phyloP scores from a whole-genome alignment of 2,329 filamentous ascomycete species.

The Aureobasidium subglaciale region DNA sequence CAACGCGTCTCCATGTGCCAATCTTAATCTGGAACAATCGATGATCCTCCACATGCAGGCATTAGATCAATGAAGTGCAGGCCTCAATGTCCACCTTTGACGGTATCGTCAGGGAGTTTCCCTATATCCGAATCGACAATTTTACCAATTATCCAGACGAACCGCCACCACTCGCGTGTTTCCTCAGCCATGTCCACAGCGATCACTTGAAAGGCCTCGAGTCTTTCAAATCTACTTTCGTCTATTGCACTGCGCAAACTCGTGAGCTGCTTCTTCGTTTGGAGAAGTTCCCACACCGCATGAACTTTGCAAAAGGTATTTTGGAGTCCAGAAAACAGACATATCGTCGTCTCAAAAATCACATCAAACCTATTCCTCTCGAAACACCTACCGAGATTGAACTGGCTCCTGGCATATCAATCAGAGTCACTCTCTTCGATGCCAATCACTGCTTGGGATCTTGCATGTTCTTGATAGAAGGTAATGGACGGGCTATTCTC shows the following conservation, averaged over 20 bases:
- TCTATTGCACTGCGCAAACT: slow-evolving; percentile 85
- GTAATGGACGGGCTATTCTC: slow-evolving; percentile 61
- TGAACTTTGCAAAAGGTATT: slow-evolving; percentile 73
- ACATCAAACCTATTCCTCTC: slow-evolving; percentile 73
- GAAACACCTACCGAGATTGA: slow-evolving; percentile 74
- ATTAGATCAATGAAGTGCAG: slow-evolving; percentile 2
- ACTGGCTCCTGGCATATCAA: slow-evolving; percentile 57
- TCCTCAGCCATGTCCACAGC: slow-evolving; percentile 87
- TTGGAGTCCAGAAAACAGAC: slow-evolving; percentile 66
- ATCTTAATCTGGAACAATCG: not conserved
- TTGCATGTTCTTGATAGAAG: slow-evolving; percentile 89
- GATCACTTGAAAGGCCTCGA: slow-evolving; percentile 82
- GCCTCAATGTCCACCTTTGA: slow-evolving; percentile 69
- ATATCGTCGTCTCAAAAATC: slow-evolving; percentile 66
- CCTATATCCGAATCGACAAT: slow-evolving; percentile 74
- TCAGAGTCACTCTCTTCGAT: slow-evolving; percentile 79
- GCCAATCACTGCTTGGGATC: slow-evolving; percentile 88
- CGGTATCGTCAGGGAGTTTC: slow-evolving; percentile 67
- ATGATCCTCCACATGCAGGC: slow-evolving; percentile 10
- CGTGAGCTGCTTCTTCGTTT: slow-evolving; percentile 70
- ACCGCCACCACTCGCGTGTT: slow-evolving; percentile 67
- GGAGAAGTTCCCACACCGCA: slow-evolving; percentile 69
- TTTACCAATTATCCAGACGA: slow-evolving; percentile 55
- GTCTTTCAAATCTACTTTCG: slow-evolving; percentile 66
- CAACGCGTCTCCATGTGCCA: not conserved